A percentile compares a stretch with the other conserved stretches of the same genome.
Evolutionary conservation across 192 early-diverging fungal species (phyloP).

Genomic region (Helicostylum pulchrum): DNA sequence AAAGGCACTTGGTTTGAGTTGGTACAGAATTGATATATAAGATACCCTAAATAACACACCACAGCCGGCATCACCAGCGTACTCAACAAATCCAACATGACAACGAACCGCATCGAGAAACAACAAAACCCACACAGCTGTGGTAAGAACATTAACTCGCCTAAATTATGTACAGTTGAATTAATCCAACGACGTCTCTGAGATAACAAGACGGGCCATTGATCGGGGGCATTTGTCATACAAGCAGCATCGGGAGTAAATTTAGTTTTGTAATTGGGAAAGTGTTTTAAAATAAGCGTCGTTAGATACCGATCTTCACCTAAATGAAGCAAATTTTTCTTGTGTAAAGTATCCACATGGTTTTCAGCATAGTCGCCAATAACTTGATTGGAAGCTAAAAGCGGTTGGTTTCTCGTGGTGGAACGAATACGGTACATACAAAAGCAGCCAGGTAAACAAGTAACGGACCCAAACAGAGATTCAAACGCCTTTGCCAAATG

Average conservation of each 20-base stretch:
- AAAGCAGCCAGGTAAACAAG: constrained; percentile 98
- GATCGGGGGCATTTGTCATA: constrained; percentile 90
- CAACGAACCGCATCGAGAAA: constrained; percentile 96
- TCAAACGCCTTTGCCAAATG: constrained; percentile 97
- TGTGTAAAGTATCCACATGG: constrained; percentile 93
- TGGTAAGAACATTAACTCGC: constrained; percentile 88
- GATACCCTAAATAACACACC: constrained; percentile 83
- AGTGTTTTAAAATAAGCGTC: constrained; percentile 92
- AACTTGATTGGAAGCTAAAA: constrained; percentile 84
- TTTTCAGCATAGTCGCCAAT: constrained; percentile 95
- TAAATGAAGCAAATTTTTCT: constrained; percentile 96
- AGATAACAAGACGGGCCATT: constrained; percentile 89
- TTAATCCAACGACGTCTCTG: constrained; percentile 99
- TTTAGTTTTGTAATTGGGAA: constrained; percentile 91
- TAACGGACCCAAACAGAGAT: constrained; percentile 94
- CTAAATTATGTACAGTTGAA: constrained; percentile 97
- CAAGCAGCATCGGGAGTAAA: constrained; percentile 93
- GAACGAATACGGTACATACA: constrained; percentile 97
- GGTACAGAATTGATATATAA: constrained; percentile 62
- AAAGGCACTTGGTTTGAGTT: constrained; percentile 68
- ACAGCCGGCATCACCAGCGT: constrained; percentile 93
- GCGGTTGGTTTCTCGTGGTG: constrained; percentile 81
- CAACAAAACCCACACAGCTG: constrained; percentile 96
- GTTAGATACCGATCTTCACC: constrained; percentile 99
- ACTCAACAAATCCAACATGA: constrained; percentile 90